These are phyloP conservation scores for Trifolium subterraneum DNA, from an alignment of 306 rosid species.

Conservation along the genomic window DNA sequence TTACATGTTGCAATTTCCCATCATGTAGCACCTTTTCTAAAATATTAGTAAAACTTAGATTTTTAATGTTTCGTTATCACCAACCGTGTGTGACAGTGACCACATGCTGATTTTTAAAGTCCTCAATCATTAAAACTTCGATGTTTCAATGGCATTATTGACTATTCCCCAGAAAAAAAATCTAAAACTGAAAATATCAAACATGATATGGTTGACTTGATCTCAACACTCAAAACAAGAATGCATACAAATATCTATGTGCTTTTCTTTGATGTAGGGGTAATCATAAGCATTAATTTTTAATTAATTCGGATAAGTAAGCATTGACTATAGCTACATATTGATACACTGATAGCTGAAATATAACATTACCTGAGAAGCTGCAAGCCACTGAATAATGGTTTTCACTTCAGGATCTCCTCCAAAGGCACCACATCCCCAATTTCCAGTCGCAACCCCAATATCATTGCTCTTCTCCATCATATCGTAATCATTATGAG, in stretches of 20 bases:
- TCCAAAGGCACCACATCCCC: conserved; percentile 98
- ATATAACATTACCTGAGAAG: conserved; percentile 78
- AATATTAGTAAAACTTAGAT: too few species aligned
- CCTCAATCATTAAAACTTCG: not conserved
- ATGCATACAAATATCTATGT: not conserved
- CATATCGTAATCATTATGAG: conserved; percentile 42
- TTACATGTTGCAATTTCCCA: not conserved
- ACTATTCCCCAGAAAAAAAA: not conserved
- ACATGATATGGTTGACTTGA: not conserved
- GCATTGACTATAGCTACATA: not conserved
- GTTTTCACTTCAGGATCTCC: conserved; percentile 94
- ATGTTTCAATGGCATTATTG: not conserved
- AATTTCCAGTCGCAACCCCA: conserved; percentile 92
- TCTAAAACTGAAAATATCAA: not conserved
- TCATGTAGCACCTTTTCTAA: not conserved
- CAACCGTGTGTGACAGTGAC: not conserved
- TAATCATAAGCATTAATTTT: conserved; percentile 7
- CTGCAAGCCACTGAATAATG: conserved; percentile 94
- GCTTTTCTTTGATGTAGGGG: not conserved
- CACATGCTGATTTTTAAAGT: not conserved
- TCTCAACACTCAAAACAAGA: not conserved
- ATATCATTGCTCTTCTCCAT: conserved; percentile 44
- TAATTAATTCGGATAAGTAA: conserved; percentile 3
- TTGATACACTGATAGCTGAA: conserved; percentile 3
- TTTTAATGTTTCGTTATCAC: not conserved